These are phyloP conservation scores for Austropuccinia psidii DNA, from an alignment of 1,284 basidiomycete species.

Conservation along the genomic window DNA sequence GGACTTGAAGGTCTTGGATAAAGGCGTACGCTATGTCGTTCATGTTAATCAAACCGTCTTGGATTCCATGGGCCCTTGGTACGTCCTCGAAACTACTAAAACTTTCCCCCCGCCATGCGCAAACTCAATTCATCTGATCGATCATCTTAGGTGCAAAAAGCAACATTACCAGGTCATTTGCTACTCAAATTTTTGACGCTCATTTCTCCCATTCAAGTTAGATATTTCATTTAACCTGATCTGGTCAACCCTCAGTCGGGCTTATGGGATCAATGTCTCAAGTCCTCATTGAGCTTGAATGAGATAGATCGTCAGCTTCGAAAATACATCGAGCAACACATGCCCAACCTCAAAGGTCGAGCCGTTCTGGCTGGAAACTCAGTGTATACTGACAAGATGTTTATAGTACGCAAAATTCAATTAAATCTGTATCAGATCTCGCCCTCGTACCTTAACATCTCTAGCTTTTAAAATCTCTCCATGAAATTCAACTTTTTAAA, in stretches of 20 bases:
- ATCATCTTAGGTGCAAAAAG: conserved; percentile 13
- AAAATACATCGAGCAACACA: conserved; percentile 39
- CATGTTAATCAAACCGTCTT: conserved; percentile 16
- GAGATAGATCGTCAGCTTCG: conserved; percentile 19
- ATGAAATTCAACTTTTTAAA: neutral
- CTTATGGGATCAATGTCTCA: conserved; percentile 6
- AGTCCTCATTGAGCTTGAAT: conserved; percentile 37
- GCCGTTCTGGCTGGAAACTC: conserved; percentile 46
- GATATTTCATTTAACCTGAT: neutral
- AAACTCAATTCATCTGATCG: neutral
- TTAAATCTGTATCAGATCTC: neutral
- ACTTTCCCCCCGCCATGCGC: neutral
- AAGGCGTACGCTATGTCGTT: conserved; percentile 28
- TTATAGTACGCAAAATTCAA: conserved; percentile 42
- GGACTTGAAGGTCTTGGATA: conserved; percentile 12
- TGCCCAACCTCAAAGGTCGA: conserved; percentile 21
- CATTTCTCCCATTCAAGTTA: neutral
- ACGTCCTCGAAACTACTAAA: neutral
- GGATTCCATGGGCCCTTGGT: conserved; percentile 27
- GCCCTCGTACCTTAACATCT: neutral
- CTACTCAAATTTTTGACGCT: neutral
- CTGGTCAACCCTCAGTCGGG: conserved; percentile 7
- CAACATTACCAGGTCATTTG: conserved; percentile 23
- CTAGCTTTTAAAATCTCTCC: neutral
- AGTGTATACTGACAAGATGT: conserved; percentile 47